These are phyloP conservation scores for Thalassiosira ordinaria DNA, from an alignment of 352 stramenopile genomes.

Conservation along the genomic window DNA sequence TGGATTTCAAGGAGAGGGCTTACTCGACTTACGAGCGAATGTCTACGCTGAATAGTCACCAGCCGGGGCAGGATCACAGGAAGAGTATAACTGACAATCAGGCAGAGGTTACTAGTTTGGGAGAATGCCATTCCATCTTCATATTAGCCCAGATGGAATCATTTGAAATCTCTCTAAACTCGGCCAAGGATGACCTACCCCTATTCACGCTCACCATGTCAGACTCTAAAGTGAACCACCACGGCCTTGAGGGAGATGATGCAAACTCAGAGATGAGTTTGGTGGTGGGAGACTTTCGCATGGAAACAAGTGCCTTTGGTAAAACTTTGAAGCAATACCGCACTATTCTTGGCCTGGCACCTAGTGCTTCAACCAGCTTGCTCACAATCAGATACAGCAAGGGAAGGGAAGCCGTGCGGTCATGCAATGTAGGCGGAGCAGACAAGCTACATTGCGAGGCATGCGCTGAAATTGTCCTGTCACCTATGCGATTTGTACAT, in stretches of 20 bases:
- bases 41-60: slow-evolving; percentile 28
- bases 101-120: slow-evolving; percentile 12
- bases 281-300: slow-evolving; percentile 75
- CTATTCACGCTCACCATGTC: slow-evolving; percentile 83
- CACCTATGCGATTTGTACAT: slow-evolving; percentile 82
- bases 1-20: slow-evolving; percentile 63
- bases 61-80: slow-evolving; percentile 27
- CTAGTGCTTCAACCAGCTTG: slow-evolving; percentile 70
- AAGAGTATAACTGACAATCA: slow-evolving; percentile 16
- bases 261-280: slow-evolving; percentile 66
- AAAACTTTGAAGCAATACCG: slow-evolving; percentile 70
- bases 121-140: slow-evolving; percentile 60
- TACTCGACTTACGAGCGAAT: slow-evolving; percentile 65
- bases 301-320: slow-evolving; percentile 60
- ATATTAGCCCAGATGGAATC: slow-evolving; percentile 79
- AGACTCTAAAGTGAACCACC: slow-evolving; percentile 64
- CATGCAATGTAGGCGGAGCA: slow-evolving; percentile 47
- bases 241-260: slow-evolving; percentile 50
- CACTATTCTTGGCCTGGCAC: slow-evolving; percentile 79
- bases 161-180: slow-evolving; percentile 83
- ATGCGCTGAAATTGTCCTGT: slow-evolving; percentile 75
- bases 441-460: slow-evolving; percentile 68
- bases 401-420: slow-evolving; percentile 63
- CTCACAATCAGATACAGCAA: slow-evolving; percentile 79
- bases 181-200: slow-evolving; percentile 80